These are phyloP conservation scores for Grammothele lineata DNA, from an alignment of 768 basidiomycete species.

Conservation along the genomic window DNA sequence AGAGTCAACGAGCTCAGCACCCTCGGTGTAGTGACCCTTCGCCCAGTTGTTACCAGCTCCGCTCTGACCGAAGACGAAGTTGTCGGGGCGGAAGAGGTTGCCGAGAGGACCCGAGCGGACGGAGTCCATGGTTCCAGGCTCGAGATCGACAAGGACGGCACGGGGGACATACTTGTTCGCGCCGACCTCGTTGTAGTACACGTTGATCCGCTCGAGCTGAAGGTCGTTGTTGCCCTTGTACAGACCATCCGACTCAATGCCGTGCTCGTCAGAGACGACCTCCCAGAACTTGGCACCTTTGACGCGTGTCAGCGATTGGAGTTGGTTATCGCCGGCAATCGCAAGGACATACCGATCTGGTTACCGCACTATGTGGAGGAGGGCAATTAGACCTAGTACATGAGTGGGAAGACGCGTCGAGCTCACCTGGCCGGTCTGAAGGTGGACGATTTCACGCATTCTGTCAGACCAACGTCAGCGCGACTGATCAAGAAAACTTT, in stretches of 20 bases:
- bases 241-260: conserved; percentile 87
- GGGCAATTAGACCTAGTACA: conserved; percentile 20
- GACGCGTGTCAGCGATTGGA: conserved; percentile 14
- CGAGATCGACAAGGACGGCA: conserved; percentile 94
- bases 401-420: conserved; percentile 1
- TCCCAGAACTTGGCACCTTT: conserved; percentile 96
- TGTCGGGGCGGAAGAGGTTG: conserved; percentile 93
- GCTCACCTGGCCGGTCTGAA: conserved; percentile 95
- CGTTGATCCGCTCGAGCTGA: conserved; percentile 95
- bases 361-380: conserved; percentile 78
- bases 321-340: conserved; percentile 8
- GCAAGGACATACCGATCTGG: conserved; percentile 81
- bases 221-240: conserved; percentile 94
- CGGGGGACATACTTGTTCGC: conserved; percentile 98
- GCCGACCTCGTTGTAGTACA: conserved; percentile 97
- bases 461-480: conserved; percentile 36
- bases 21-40: conserved; percentile 97
- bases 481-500: conserved; percentile 8
- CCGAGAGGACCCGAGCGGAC: conserved; percentile 89
- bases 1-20: conserved; percentile 97
- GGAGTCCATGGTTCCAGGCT: conserved; percentile 96
- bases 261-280: conserved; percentile 97
- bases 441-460: conserved; percentile 99
- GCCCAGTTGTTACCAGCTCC: conserved; percentile 99
- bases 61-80: conserved; percentile 97